Percentiles rank a stretch among this genome's conserved stretches.
Evolutionary conservation across 805 yeast genomes (phyloP).

Genomic region (Pichia cabralensis): DNA sequence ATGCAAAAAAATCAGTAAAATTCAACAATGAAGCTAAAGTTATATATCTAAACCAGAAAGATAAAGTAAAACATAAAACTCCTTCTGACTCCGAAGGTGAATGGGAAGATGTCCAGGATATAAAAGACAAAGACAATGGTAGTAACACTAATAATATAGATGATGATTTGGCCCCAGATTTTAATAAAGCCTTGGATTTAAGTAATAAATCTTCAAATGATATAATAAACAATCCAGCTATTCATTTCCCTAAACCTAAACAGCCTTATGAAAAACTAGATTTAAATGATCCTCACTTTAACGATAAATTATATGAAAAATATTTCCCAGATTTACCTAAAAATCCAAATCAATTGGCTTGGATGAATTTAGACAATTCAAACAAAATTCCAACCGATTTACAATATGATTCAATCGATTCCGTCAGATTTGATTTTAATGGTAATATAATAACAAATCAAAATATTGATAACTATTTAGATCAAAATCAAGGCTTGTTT

Average conservation of each 20-base stretch:
- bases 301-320: constrained; percentile 68
- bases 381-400: constrained; percentile 31
- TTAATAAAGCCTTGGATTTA: constrained; percentile 30
- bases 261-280: constrained; percentile 31
- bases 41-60: constrained; percentile 16
- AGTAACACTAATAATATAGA: too few relatives aligned
- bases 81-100: constrained; percentile 23
- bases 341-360: constrained; percentile 71
- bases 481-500: constrained; percentile 54
- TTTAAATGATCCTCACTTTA: constrained; percentile 68
- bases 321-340: constrained; percentile 85
- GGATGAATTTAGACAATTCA: constrained; percentile 68
- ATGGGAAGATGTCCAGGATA: constrained; percentile 41
- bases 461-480: constrained; percentile 12
- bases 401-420: constrained; percentile 46
- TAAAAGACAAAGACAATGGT: too few relatives aligned
- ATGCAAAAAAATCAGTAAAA: constrained; percentile 24
- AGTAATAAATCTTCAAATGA: constrained; percentile 27
- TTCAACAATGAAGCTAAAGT: constrained; percentile 25
- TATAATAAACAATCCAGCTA: constrained; percentile 27
- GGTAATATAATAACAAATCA: constrained; percentile 56
- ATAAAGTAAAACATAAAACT: constrained; percentile 5
- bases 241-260: constrained; percentile 59
- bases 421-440: constrained; percentile 78
- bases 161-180: constrained; percentile 31